These are phyloP conservation scores for Bjerkandera adusta DNA, from an alignment of 1,284 basidiomycete genomes.

Conservation along the genomic window DNA sequence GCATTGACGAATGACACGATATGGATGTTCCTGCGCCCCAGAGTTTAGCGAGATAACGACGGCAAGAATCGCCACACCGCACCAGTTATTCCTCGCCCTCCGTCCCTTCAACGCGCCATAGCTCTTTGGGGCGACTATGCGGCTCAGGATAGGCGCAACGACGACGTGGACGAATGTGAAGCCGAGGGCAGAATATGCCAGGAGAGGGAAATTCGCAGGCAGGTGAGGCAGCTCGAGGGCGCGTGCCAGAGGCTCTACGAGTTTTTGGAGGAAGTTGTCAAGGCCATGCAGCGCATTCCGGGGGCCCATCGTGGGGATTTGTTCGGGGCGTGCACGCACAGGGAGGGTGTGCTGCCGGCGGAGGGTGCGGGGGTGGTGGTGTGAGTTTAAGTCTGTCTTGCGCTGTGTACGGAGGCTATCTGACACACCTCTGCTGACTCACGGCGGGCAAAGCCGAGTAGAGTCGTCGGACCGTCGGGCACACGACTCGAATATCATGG, in stretches of 20 bases:
- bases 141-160: slow-evolving; percentile 47
- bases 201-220: slow-evolving; percentile 62
- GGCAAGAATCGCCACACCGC: slow-evolving; percentile 10
- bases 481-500: too few species aligned
- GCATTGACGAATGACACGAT: slow-evolving; percentile 57
- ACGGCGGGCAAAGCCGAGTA: too few species aligned
- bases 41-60: neutral
- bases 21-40: slow-evolving; percentile 38
- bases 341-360: neutral
- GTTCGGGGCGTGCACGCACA: neutral
- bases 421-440: too few species aligned
- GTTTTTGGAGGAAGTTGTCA: slow-evolving; percentile 19
- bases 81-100: slow-evolving; percentile 56
- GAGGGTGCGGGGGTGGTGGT: neutral
- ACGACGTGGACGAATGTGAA: slow-evolving; percentile 52
- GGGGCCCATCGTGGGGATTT: neutral
- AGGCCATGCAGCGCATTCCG: slow-evolving; percentile 12
- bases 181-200: slow-evolving; percentile 68
- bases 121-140: slow-evolving; percentile 34
- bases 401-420: too few species aligned
- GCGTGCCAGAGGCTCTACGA: slow-evolving; percentile 23
- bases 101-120: slow-evolving; percentile 40
- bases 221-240: slow-evolving; percentile 36
- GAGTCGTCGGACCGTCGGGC: too few species aligned
- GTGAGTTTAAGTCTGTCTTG: too few species aligned